These are phyloP conservation scores for Coemansia sp. DNA, from an alignment of 192 early-diverging fungal species.

Conservation along the genomic window DNA sequence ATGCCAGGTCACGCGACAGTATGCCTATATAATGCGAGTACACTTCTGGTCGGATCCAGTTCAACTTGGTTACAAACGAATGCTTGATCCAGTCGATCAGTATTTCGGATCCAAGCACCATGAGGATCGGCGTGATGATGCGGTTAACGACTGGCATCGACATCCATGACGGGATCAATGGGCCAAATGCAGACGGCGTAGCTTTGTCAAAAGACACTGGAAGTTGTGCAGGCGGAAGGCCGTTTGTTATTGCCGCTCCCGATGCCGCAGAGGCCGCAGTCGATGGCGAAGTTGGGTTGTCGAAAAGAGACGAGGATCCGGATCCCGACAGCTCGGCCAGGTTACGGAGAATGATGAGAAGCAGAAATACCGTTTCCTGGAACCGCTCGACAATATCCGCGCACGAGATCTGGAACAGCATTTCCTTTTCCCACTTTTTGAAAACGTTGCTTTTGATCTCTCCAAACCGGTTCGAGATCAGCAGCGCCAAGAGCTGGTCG, in stretches of 20 bases:
- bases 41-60: constrained; percentile 83
- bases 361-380: constrained; percentile 82
- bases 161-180: constrained; percentile 64
- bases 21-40: constrained; percentile 87
- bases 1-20: constrained; percentile 81
- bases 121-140: constrained; percentile 75
- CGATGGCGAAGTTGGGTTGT: constrained; percentile 7
- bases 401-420: constrained; percentile 93
- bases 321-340: constrained; percentile 75
- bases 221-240: constrained; percentile 31
- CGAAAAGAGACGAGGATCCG: constrained; percentile 57
- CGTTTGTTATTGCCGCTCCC: constrained; percentile 1
- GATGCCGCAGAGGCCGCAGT: background rate
- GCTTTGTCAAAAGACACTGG: constrained; percentile 42
- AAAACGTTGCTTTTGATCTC: constrained; percentile 98
- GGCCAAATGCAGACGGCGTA: constrained; percentile 58
- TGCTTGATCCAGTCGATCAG: constrained; percentile 98
- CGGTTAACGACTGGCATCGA: constrained; percentile 63
- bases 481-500: constrained; percentile 88
- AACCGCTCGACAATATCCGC: constrained; percentile 96
- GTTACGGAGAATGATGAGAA: constrained; percentile 90
- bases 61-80: constrained; percentile 97
- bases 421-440: constrained; percentile 95
- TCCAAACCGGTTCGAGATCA: constrained; percentile 97
- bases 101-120: constrained; percentile 87